Evolutionary conservation across 73 alveolate species (phyloP).

Genomic region (Stentor coeruleus): DNA sequence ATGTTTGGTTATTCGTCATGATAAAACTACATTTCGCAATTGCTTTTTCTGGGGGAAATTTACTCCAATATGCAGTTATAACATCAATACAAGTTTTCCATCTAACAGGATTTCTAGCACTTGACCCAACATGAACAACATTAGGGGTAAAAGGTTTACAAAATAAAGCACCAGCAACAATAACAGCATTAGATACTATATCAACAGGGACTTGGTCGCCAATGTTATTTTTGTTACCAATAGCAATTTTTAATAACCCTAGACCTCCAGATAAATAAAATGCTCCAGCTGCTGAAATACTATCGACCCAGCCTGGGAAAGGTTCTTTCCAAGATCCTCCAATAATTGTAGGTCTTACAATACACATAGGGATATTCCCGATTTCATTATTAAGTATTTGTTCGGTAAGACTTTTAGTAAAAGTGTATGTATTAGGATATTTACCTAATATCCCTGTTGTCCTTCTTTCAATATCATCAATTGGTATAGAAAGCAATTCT

Average conservation of each 20-base stretch:
- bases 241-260: slow-evolving; percentile 67
- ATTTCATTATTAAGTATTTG: slow-evolving; percentile 48
- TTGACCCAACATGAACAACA: slow-evolving; percentile 49
- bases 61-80: slow-evolving; percentile 37
- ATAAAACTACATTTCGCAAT: slow-evolving; percentile 36
- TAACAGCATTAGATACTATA: slow-evolving; percentile 60
- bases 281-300: slow-evolving; percentile 80
- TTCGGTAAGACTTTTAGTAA: slow-evolving; percentile 83
- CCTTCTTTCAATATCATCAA: slow-evolving; percentile 51
- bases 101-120: slow-evolving; percentile 64
- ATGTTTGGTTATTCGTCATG: slow-evolving; percentile 34
- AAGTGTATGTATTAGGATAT: slow-evolving; percentile 86
- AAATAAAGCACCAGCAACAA: slow-evolving; percentile 33
- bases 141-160: background rate
- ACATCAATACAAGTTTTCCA: slow-evolving; percentile 52
- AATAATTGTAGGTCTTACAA: slow-evolving; percentile 79
- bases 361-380: slow-evolving; percentile 57
- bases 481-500: slow-evolving; percentile 47
- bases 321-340: slow-evolving; percentile 81
- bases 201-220: slow-evolving; percentile 91
- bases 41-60: slow-evolving; percentile 51
- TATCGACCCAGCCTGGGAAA: slow-evolving; percentile 91
- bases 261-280: slow-evolving; percentile 64
- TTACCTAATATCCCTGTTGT: slow-evolving; percentile 56
- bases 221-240: slow-evolving; percentile 54